These are phyloP conservation scores for Boletellus sp. DNA, from an alignment of 1,284 basidiomycete species.

Conservation along the genomic window DNA sequence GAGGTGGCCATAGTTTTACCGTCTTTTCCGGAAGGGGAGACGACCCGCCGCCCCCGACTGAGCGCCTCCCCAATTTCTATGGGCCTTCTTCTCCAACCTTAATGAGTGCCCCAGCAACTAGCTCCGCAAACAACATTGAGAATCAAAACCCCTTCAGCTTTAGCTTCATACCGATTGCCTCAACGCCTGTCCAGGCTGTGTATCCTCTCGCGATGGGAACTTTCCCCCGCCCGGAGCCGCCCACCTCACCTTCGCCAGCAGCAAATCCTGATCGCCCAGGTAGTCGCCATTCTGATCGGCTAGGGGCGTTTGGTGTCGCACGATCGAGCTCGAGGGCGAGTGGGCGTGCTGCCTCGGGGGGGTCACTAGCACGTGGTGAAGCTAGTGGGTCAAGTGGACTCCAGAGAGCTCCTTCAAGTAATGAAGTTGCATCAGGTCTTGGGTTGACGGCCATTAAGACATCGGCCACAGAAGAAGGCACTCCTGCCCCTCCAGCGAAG, in stretches of 20 bases:
- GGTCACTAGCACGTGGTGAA: slow-evolving; percentile 28
- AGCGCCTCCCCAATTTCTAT: slow-evolving; percentile 51
- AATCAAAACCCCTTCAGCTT: slow-evolving; percentile 54
- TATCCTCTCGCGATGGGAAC: slow-evolving; percentile 40
- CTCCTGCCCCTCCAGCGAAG: slow-evolving; percentile 39
- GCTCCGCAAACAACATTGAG: slow-evolving; percentile 47
- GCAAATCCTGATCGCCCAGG: slow-evolving; percentile 36
- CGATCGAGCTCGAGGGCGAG: slow-evolving; percentile 33
- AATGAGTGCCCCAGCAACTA: slow-evolving; percentile 35
- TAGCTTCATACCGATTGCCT: slow-evolving; percentile 50
- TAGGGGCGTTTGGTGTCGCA: slow-evolving; percentile 29
- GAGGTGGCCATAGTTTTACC: slow-evolving; percentile 36
- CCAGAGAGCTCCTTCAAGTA: slow-evolving; percentile 33
- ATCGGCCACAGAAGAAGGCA: slow-evolving; percentile 27
- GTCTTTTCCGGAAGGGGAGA: slow-evolving; percentile 44
- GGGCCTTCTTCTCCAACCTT: slow-evolving; percentile 36
- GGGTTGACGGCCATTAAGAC: slow-evolving; percentile 36
- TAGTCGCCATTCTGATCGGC: slow-evolving; percentile 33
- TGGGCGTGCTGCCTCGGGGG: slow-evolving; percentile 28
- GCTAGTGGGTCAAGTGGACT: slow-evolving; percentile 25
- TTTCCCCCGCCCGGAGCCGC: slow-evolving; percentile 64
- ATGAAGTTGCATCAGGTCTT: slow-evolving; percentile 38
- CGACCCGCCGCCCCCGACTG: slow-evolving; percentile 47
- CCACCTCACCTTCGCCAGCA: slow-evolving; percentile 66
- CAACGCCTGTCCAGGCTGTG: slow-evolving; percentile 45